phyloP scores from a whole-genome alignment of 495 filamentous ascomycete genomes.

The Lindgomyces ingoldianus region DNA sequence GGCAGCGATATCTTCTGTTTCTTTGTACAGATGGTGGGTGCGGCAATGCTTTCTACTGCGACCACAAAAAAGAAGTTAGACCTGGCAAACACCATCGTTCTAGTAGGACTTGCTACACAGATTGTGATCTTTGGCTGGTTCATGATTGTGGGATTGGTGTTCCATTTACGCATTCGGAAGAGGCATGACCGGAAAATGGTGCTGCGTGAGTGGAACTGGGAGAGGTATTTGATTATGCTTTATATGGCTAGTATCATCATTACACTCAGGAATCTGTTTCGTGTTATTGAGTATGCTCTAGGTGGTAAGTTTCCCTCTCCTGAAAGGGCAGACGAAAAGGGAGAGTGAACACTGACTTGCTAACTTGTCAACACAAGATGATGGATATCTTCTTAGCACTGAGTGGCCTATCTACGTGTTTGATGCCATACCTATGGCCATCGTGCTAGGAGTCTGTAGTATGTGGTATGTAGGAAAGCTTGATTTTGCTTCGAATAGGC shows the following conservation, averaged over 20 bases:
- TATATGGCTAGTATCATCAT: constrained; percentile 58
- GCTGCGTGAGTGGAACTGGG: constrained; percentile 48
- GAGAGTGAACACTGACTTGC: background rate
- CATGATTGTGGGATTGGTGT: constrained; percentile 25
- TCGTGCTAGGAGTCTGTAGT: constrained; percentile 53
- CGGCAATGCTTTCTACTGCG: background rate
- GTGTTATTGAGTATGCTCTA: constrained; percentile 62
- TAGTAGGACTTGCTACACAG: constrained; percentile 39
- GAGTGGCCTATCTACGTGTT: constrained; percentile 66
- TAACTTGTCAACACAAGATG: constrained; percentile 31
- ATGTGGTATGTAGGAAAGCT: constrained; percentile 45
- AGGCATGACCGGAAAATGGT: background rate
- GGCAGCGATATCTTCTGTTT: constrained; percentile 40
- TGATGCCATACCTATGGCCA: constrained; percentile 60
- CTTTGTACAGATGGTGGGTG: constrained; percentile 29
- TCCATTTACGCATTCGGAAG: constrained; percentile 16
- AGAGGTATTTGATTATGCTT: constrained; percentile 52
- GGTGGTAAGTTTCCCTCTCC: constrained; percentile 42
- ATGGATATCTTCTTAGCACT: constrained; percentile 54
- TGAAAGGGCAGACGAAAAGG: background rate
- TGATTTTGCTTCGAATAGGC: background rate
- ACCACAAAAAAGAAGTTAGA: constrained; percentile 4
- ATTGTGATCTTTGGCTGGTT: constrained; percentile 40
- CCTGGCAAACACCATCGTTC: constrained; percentile 31
- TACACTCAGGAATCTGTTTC: constrained; percentile 60